Evolutionary conservation across 306 rosid species (phyloP), one percentile per base, ranked within the genome.

Genomic region (Mucuna pruriens): DNA sequence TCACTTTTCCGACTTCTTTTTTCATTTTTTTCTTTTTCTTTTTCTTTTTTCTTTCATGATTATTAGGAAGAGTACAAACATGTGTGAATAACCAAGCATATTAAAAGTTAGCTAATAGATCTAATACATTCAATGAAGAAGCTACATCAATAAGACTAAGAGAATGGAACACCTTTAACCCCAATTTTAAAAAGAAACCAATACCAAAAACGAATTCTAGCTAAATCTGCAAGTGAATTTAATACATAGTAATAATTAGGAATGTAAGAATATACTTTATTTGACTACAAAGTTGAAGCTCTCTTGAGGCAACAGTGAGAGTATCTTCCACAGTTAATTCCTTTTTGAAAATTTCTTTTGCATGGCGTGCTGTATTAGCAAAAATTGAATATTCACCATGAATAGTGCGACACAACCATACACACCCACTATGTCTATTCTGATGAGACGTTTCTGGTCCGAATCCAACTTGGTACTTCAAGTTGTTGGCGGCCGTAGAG

Each of bases 361-460:
- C 93, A 87, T 86, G 92, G 76, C 88, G 86, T 90, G 90, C 89
- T 81, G 33, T 26, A 39, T 17, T 34, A 31, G 48, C 12, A 25
- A 39, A 73, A 9, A 4, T 10, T 40, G 6, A n/a, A n/a, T n/a
- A 72, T 54, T 63, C 71, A 72, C 31, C 61, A 39, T 57, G 16
- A 58, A 66, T 67, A 71, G 90, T 52, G 87, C 46, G n/a, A 34
- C 64, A 74, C 79, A 42, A 62, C 46, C 31, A 7, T 40, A 63
- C 64, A 15, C 65, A 4, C 20, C 81, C 86, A 90, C 82, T 31
- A 45, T 54, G 44, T 22, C 38, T 54, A 7, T 20, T 26, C 12
- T 57, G 91, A 92, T 40, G 54, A 80, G 90, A 92, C 89, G 87
- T 89, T 86, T 86, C 78, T 49, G 89, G 90, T 77, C 52, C 9